phyloP scores from a whole-genome alignment of 2,329 filamentous ascomycete species.

The Hymenoscyphus infarciens region DNA sequence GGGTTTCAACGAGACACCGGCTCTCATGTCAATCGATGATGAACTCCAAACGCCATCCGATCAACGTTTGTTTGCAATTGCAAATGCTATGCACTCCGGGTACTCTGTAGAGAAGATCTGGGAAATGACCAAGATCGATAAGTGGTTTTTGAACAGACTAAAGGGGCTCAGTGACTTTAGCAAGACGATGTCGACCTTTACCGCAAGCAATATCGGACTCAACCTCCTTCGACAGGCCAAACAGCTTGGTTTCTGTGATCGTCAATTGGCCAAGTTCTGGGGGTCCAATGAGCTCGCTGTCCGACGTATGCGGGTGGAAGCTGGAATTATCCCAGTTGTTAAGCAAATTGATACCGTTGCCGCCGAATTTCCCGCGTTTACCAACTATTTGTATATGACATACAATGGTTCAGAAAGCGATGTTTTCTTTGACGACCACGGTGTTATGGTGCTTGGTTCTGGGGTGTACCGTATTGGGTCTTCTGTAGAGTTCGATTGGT shows the following conservation, averaged over 20 bases:
- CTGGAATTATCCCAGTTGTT: constrained; percentile 80
- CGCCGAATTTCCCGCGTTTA: constrained; percentile 89
- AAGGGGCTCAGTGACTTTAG: constrained; percentile 89
- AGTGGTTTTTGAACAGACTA: constrained; percentile 93
- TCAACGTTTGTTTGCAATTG: constrained; percentile 94
- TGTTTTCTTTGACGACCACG: constrained; percentile 79
- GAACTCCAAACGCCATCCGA: constrained; percentile 97
- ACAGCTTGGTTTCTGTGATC: constrained; percentile 89
- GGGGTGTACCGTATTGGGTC: constrained; percentile 97
- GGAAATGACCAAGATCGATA: constrained; percentile 97
- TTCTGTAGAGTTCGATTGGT: constrained; percentile 99
- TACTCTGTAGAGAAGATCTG: constrained; percentile 97
- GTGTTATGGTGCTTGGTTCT: constrained; percentile 89
- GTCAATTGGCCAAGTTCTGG: constrained; percentile 91
- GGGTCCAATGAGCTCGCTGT: constrained; percentile 91
- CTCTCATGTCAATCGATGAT: constrained; percentile 91
- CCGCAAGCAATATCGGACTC: constrained; percentile 59
- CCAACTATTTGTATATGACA: constrained; percentile 94
- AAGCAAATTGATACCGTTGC: constrained; percentile 99
- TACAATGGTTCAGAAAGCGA: constrained; percentile 91
- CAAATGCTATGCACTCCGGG: constrained; percentile 92
- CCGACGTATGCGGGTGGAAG: constrained; percentile 77
- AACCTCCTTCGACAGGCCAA: constrained; percentile 78
- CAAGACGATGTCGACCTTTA: constrained; percentile 69
- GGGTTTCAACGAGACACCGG: constrained; percentile 87